Evolutionary conservation across 2,329 filamentous ascomycete genomes (phyloP).

Genomic region (Penicillium crustosum): DNA sequence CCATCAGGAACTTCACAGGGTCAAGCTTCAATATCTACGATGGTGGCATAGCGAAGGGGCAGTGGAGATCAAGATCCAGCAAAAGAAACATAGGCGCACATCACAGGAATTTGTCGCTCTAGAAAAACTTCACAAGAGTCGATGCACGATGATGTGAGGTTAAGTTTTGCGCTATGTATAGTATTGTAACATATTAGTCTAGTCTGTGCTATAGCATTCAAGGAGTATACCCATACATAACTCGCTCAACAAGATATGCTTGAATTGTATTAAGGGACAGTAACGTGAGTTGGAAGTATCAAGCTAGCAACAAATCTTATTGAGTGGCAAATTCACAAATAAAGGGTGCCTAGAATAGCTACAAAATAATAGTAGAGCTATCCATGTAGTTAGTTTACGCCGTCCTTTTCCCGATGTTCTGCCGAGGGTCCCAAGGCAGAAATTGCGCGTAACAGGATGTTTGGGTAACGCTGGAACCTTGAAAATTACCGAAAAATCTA

Average conservation of each 20-base stretch:
- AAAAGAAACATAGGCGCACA: background rate
- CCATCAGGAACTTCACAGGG: slow-evolving; percentile 65
- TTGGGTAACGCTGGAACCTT: background rate
- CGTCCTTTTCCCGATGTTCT: background rate
- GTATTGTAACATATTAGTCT: background rate
- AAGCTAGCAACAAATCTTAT: background rate
- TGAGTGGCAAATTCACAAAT: background rate
- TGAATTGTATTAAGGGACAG: background rate
- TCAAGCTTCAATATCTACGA: slow-evolving; percentile 70
- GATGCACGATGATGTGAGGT: background rate
- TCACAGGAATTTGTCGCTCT: background rate
- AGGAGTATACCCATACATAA: background rate
- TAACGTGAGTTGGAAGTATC: background rate
- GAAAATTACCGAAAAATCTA: background rate
- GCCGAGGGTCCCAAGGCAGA: background rate
- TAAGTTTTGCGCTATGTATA: background rate
- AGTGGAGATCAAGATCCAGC: slow-evolving; percentile 69
- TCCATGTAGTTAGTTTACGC: background rate
- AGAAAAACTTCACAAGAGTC: background rate
- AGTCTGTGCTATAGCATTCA: background rate
- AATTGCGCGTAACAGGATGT: background rate
- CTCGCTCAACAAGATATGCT: background rate
- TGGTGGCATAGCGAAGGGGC: slow-evolving; percentile 94
- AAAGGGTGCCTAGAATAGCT: no score
- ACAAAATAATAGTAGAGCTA: no score